Evolutionary conservation across 2,329 filamentous ascomycete genomes (phyloP), one percentile per base, ranked within the genome.

Genomic region (Nectriaceae sp.): DNA sequence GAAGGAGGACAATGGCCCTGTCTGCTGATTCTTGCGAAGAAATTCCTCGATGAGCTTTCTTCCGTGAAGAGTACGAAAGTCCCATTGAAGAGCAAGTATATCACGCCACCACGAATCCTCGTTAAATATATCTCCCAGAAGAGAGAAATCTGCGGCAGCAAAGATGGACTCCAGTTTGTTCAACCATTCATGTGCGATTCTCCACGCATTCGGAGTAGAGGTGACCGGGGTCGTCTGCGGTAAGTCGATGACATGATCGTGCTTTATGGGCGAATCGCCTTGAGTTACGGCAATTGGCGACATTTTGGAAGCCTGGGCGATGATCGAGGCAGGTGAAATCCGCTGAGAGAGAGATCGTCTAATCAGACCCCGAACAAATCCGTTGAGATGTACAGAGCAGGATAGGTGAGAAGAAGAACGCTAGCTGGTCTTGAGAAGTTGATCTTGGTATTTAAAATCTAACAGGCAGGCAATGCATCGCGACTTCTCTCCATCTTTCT

Each of bases 91-190:
- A 2, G 39, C 54, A 8, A 65, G 42, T 20, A 63, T 56, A 37
- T 67, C 65, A 10, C 64, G 54, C 47, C 62, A 64, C 61, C 62
- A 67, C 16, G 55, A 57, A 38, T 63, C 56, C 3, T 56, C 40
- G 4, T 56, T 47, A 40, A 67, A 65, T 0, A 52, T 31, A 10
- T 31, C 26, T 31, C 26, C 26, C 15, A 31, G 26, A 15, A 8
- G 10, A 31, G 26, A 31, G 26, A 31, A 31, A 15, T 31, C 26
- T 31, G 26, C 26, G 15, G 26, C 8, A 15, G 10, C 26, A 8
- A 31, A 31, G 15, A 31, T 31, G 15, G 26, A 10, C 26, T 15
- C 26, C 15, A 31, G 26, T 31, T 31, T 31, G 15, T 15, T 15
- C 8, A 31, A 15, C 26, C 26, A 31, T 31, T 31, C 26, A 8